Evolutionary conservation across 148 eudicot species (phyloP), one percentile per base, ranked within the genome.

Genomic region (Cornus kousa): DNA sequence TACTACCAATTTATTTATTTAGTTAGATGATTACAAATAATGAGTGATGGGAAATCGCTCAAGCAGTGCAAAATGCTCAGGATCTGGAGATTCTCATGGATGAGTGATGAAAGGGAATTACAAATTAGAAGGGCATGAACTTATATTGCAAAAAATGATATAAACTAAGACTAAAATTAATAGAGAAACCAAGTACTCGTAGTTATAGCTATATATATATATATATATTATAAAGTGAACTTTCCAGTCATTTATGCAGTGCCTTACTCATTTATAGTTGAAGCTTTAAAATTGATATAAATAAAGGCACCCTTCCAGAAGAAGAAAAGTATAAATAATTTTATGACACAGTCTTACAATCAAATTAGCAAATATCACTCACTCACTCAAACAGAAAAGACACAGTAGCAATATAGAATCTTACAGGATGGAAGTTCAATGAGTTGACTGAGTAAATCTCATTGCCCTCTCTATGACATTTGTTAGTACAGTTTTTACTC

Each of bases 371-470:
- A n/a, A 71, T 28, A 48, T 28, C 6, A 17, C 23, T 67, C 64
- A 43, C 33, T 32, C 64, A 14, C 65, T 37, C 39, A 53, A 35
- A 40, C 0, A 48, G 32, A 23, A 78, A 68, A 59, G 66, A 70
- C 46, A 23, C 35, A 32, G 68, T 20, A 64, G 14, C 17, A 67
- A 39, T 22, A 66, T 19, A 70, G 70, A 65, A 76, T 80, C 96
- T 86, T 88, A 95, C 98, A 70, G 98, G 98, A 78, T 95, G 98
- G 76, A 95, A 95, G 84, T 86, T 87, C 77, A 95, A 80, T 6
- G 98, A 90, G 84, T 95, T 95, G 86, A 95, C 98, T 3, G 98
- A 91, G 83, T 91, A 93, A 75, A 95, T 90, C 31, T 93, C 94
- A 81, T 85, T 89, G 81, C 89, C 90, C 22, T 93, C 98, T 85